phyloP scores from a whole-genome alignment of 306 rosid species.

The Sindora glabra region DNA sequence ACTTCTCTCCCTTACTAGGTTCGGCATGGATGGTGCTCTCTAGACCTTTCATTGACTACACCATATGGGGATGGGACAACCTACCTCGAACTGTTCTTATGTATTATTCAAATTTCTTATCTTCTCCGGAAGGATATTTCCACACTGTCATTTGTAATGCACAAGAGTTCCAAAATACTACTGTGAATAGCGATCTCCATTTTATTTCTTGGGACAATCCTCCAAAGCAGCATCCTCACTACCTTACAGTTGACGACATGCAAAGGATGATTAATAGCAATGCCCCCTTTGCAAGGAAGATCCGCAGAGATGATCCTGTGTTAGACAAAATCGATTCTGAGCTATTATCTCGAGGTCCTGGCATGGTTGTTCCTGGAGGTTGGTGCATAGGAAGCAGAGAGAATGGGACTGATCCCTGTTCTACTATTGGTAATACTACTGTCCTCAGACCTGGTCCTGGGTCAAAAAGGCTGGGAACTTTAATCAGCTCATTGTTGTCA shows the following conservation, averaged over 20 bases:
- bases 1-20: conserved; percentile 42
- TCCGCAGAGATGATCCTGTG: conserved; percentile 69
- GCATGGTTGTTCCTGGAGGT: conserved; percentile 86
- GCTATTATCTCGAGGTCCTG: conserved; percentile 50
- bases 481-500: conserved; percentile 66
- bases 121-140: conserved; percentile 96
- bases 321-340: conserved; percentile 67
- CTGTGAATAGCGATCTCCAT: conserved; percentile 91
- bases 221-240: conserved; percentile 98
- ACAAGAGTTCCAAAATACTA: conserved; percentile 84
- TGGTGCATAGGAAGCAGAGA: conserved; percentile 87
- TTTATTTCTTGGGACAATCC: conserved; percentile 98
- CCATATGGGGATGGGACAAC: conserved; percentile 99
- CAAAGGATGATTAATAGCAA: conserved; percentile 61
- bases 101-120: conserved; percentile 90
- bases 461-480: conserved; percentile 63
- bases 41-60: conserved; percentile 79
- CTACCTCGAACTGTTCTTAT: conserved; percentile 86
- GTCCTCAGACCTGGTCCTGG: conserved; percentile 75
- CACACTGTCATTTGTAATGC: conserved; percentile 96
- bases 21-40: conserved; percentile 99
- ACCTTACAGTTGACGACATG: conserved; percentile 66
- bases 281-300: conserved; percentile 93
- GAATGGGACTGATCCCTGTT: conserved; percentile 86
- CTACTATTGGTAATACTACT: conserved; percentile 39